Evolutionary conservation across 2,329 filamentous ascomycete genomes (phyloP).

Genomic region (Cladophialophora carrionii): DNA sequence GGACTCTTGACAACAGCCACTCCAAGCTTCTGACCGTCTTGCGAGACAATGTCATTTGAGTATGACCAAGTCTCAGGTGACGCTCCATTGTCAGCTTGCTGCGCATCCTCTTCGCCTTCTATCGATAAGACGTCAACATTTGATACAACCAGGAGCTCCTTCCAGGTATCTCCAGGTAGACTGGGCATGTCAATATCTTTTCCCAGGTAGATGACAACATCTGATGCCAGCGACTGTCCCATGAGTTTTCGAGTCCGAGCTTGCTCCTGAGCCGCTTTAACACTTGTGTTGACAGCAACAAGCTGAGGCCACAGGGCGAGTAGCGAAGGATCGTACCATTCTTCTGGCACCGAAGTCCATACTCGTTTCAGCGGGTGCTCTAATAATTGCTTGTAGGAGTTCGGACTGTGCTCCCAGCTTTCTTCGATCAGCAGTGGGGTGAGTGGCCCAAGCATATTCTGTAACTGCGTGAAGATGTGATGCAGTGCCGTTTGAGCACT

Average conservation of each 20-base stretch:
- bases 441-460: conserved; percentile 79
- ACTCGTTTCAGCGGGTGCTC: conserved; percentile 52
- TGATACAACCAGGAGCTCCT: conserved; percentile 35
- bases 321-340: conserved; percentile 40
- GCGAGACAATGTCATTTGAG: conserved; percentile 22
- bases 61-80: conserved; percentile 21
- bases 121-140: conserved; percentile 16
- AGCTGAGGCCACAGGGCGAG: conserved; percentile 44
- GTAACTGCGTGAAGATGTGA: conserved; percentile 69
- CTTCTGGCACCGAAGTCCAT: conserved; percentile 39
- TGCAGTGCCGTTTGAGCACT: conserved; percentile 61
- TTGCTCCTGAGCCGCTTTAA: conserved; percentile 73
- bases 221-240: conserved; percentile 79
- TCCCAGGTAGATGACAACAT: conserved; percentile 52
- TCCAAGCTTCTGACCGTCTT: conserved; percentile 19
- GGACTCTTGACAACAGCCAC: conserved; percentile 25
- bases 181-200: conserved; percentile 19
- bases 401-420: conserved; percentile 77
- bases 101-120: neutral
- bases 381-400: conserved; percentile 60
- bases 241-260: conserved; percentile 72
- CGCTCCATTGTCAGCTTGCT: neutral
- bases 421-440: conserved; percentile 85
- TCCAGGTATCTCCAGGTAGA: conserved; percentile 31
- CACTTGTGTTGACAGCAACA: conserved; percentile 61